phyloP scores from a whole-genome alignment of 495 filamentous ascomycete species.

The Daldinia childiae region DNA sequence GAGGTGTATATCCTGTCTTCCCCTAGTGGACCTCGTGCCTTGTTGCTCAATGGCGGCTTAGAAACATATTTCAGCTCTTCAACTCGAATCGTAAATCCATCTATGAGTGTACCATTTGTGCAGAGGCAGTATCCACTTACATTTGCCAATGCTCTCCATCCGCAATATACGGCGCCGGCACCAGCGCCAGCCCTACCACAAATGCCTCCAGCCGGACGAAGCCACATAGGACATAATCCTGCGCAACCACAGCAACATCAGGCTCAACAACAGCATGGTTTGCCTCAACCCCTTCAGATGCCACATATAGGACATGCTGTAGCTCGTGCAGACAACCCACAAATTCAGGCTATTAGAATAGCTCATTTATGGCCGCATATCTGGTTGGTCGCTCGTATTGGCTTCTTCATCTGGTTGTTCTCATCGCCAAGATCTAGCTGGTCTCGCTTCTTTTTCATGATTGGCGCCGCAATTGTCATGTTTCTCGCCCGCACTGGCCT shows the following conservation, averaged over 20 bases:
- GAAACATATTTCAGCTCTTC: conserved; percentile 58
- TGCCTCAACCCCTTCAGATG: conserved; percentile 32
- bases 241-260: conserved; percentile 55
- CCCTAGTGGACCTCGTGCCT: conserved; percentile 66
- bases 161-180: conserved; percentile 12
- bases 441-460: conserved; percentile 72
- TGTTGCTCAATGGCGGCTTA: conserved; percentile 59
- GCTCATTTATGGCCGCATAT: conserved; percentile 66
- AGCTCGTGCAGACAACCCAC: conserved; percentile 53
- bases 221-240: conserved; percentile 44
- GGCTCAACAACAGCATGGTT: conserved; percentile 29
- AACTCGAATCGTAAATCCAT: conserved; percentile 16
- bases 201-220: conserved; percentile 11
- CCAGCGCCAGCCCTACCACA: conserved; percentile 26
- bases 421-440: conserved; percentile 74
- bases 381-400: conserved; percentile 81
- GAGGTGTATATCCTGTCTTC: conserved; percentile 71
- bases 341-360: conserved; percentile 55
- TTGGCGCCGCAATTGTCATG: conserved; percentile 64
- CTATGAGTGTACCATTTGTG: conserved; percentile 18
- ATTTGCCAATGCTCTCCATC: conserved; percentile 11
- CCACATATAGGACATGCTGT: conserved; percentile 40
- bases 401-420: conserved; percentile 82
- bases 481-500: conserved; percentile 73
- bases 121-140: conserved; percentile 19